Conservation (phyloP, 768 basidiomycete species). For the Cystofilobasidium ferigula region DNA sequence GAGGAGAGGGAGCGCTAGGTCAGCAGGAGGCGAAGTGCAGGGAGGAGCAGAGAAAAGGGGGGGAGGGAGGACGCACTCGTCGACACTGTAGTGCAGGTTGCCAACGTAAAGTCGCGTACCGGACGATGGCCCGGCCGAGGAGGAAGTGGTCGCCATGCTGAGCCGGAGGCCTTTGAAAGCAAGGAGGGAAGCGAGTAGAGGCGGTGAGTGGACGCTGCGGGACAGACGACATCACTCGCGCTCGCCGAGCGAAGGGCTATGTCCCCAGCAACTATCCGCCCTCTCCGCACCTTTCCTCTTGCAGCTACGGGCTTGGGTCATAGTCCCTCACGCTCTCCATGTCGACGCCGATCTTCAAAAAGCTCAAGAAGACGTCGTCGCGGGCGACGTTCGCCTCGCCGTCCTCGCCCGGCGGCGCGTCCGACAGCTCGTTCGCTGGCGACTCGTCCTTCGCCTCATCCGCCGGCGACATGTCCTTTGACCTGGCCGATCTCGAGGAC, state of each 20-base stretch:
- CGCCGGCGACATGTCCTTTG: neutral
- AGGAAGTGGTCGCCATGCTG: no score
- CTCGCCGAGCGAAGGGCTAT: no score
- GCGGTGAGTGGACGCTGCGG: no score
- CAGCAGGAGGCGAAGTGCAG: neutral
- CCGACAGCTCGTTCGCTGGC: neutral
- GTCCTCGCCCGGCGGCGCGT: conserved; percentile 2
- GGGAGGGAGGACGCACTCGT: conserved; percentile 52
- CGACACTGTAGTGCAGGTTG: conserved; percentile 72
- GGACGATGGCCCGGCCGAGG: no score
- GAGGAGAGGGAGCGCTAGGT: neutral
- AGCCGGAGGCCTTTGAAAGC: no score
- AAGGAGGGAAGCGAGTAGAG: no score
- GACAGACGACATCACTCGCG: no score
- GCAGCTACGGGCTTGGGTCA: neutral
- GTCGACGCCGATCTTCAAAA: conserved; percentile 1
- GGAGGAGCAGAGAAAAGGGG: neutral
- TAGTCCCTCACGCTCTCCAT: neutral
- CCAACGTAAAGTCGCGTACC: conserved; percentile 63
- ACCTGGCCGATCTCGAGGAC: conserved; percentile 7
- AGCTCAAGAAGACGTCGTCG: conserved; percentile 13
- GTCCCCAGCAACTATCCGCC: no score
- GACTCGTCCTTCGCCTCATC: neutral
- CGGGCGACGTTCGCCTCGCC: neutral
- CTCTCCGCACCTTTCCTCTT: neutral